Evolutionary conservation across 768 basidiomycete genomes (phyloP).

Genomic region (Kwoniella europaea): DNA sequence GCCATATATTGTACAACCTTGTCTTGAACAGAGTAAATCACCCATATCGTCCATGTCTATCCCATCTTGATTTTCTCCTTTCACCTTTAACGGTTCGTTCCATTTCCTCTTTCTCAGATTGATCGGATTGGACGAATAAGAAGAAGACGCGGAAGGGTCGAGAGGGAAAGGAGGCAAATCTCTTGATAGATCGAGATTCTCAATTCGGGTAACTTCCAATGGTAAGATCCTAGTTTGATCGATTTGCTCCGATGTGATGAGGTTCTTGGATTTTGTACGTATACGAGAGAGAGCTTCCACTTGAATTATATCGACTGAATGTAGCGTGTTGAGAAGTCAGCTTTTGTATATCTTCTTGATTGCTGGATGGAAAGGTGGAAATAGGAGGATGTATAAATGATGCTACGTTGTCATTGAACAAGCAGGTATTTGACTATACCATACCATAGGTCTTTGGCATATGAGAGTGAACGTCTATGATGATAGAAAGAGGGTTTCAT

Average conservation of each 20-base stretch:
- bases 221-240: slow-evolving; percentile 20
- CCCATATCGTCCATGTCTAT: background rate
- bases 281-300: slow-evolving; percentile 13
- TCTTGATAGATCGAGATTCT: slow-evolving; percentile 10
- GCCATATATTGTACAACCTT: slow-evolving; percentile 10
- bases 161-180: slow-evolving; percentile 24
- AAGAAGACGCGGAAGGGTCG: background rate
- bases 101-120: slow-evolving; percentile 15
- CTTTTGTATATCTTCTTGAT: background rate
- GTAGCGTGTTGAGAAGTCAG: background rate
- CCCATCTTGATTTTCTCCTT: slow-evolving; percentile 7
- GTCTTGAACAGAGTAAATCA: slow-evolving; percentile 8
- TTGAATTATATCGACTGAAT: slow-evolving; percentile 23
- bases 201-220: background rate
- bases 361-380: no score
- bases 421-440: no score
- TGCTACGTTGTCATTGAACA: no score
- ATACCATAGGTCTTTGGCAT: no score
- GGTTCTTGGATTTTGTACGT: background rate
- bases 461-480: no score
- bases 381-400: no score
- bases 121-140: background rate
- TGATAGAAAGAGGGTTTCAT: background rate
- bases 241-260: slow-evolving; percentile 6
- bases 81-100: slow-evolving; percentile 2